Evolutionary conservation across 2,329 filamentous ascomycete genomes (phyloP), one percentile per base, ranked within the genome.

Genomic region (Niveomyces coronatus): DNA sequence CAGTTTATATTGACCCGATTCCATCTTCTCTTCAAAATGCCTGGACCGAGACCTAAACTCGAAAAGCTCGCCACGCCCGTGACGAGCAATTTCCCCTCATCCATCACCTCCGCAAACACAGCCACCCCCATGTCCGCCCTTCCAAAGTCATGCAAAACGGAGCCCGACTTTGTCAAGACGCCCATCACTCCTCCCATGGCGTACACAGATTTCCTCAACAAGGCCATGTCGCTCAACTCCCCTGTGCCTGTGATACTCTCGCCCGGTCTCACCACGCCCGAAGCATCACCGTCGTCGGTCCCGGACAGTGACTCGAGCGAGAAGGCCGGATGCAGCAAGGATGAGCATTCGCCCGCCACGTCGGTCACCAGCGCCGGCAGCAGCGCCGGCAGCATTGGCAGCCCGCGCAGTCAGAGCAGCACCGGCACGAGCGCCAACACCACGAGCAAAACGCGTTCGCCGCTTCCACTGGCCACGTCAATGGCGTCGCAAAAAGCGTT

Each of bases 161-260:
- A 62, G 23, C 56, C 64, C 7, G 66, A 67, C 40, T 70, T 73
- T 49, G 74, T 88, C 67, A 89, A 88, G 63, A 95, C 88, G 4
- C 88, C 88, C 34, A 94, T 96, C 58, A 93, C 84, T 36, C 89
- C 89, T 37, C 89, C 89, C 3, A 70, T 75, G 16, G 88, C 89
- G 41, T 96, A 96, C 57, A 82, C 85, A 48, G 87, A 96, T 54
- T 96, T 95, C 55, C 78, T 96, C 45, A 54, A 58, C 36, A 89
- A 87, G 63, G 79, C 80, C 43, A 77, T 93, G 62, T 81, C 81
- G 14, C 68, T 87, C 42, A 76, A 79, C 54, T 86, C 80, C 45
- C 83, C 84, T 8, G 72, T 79, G n/a, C n/a, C n/a, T 28, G 63
- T 65, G 35, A 67, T 68, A 49, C 65, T 67, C 14, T 16, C 29